Conservation (phyloP, 1,284 basidiomycete species). For the Puccinia coronata region DNA sequence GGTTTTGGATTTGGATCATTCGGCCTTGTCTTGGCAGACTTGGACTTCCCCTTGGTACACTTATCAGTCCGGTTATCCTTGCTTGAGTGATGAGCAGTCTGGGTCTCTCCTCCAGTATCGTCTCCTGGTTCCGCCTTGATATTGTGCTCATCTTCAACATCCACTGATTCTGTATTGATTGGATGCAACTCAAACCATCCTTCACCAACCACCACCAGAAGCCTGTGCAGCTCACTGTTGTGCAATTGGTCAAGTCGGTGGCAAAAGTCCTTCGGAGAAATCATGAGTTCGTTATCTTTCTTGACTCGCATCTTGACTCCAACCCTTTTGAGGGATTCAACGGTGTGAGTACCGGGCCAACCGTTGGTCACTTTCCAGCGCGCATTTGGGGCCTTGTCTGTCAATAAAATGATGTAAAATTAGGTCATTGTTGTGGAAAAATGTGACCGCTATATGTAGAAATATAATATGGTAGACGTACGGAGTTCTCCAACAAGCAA, state of each 20-base stretch:
- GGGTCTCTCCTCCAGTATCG: too few relatives aligned
- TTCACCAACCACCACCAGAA: not conserved
- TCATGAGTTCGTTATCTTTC: not conserved
- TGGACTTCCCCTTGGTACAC: too few relatives aligned
- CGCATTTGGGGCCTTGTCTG: not conserved
- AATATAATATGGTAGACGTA: not conserved
- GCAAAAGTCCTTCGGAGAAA: not conserved
- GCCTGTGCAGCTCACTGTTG: not conserved
- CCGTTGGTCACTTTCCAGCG: not conserved
- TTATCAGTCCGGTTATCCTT: too few relatives aligned
- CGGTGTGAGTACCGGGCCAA: not conserved
- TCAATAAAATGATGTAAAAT: not conserved
- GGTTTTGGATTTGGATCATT: too few relatives aligned
- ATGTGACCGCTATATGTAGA: not conserved
- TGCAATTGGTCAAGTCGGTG: not conserved
- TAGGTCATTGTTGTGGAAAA: not conserved
- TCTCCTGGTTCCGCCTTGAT: too few relatives aligned
- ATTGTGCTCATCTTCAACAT: too few relatives aligned
- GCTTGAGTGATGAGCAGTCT: too few relatives aligned
- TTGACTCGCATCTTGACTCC: not conserved
- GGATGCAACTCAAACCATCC: constrained; percentile 5
- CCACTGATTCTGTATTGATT: too few relatives aligned
- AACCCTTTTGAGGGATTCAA: not conserved
- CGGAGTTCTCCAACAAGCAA: not conserved
- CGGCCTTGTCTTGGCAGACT: too few relatives aligned